These are phyloP conservation scores for Scutellaria galericulata DNA, from an alignment of 257 asterid species.

Conservation along the genomic window DNA sequence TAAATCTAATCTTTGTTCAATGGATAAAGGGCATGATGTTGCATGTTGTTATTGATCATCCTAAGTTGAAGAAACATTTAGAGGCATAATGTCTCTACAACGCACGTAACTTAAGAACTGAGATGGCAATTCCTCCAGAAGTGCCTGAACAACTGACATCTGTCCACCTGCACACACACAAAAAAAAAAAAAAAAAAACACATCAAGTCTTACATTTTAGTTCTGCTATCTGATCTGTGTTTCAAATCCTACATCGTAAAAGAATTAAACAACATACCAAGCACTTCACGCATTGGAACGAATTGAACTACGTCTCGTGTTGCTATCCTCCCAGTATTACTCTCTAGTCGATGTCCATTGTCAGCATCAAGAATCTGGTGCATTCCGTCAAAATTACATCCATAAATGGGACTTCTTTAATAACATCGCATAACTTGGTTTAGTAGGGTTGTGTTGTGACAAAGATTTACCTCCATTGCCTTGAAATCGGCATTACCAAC, in stretches of 20 bases:
- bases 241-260: too few species aligned
- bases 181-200: too few species aligned
- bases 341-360: constrained; percentile 64
- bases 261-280: constrained; percentile 42
- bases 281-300: constrained; percentile 87
- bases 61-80: constrained; percentile 29
- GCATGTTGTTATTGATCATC: too few species aligned
- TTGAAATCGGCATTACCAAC: constrained; percentile 82
- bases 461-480: constrained; percentile 64
- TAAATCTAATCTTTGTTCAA: too few species aligned
- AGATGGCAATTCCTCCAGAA: constrained; percentile 78
- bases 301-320: constrained; percentile 83
- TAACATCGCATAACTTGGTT: too few species aligned
- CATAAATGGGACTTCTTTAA: too few species aligned
- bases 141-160: constrained; percentile 66
- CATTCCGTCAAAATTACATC: not conserved
- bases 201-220: too few species aligned
- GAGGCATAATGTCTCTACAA: constrained; percentile 70
- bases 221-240: too few species aligned
- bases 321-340: constrained; percentile 75
- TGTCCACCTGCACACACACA: constrained; percentile 60
- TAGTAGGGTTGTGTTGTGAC: too few species aligned
- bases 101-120: constrained; percentile 74
- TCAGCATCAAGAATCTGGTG: constrained; percentile 80
- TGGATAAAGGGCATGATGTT: not conserved